phyloP scores from a whole-genome alignment of 139 green algal genomes.

The Monoraphidium neglectum region DNA sequence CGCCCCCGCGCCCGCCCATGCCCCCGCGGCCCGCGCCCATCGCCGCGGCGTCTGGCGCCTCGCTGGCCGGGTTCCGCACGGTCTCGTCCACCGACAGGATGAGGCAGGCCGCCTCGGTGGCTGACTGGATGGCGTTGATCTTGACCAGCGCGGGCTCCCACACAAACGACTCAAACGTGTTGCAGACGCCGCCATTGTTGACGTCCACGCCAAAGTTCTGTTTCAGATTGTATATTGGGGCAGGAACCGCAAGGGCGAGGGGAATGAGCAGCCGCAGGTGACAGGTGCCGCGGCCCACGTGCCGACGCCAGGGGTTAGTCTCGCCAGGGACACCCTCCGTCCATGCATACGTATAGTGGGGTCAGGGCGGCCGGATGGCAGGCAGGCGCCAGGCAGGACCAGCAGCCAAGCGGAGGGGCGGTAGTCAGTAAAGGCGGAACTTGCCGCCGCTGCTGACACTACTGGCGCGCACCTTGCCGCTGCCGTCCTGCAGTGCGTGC shows the following conservation, averaged over 20 bases:
- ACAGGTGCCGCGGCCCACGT: too few species aligned
- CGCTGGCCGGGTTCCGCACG: conserved; percentile 87
- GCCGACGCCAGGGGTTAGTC: too few species aligned
- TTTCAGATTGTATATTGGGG: too few species aligned
- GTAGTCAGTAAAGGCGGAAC: too few species aligned
- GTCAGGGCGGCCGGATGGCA: too few species aligned
- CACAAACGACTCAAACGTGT: conserved; percentile 94
- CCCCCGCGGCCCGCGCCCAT: conserved; percentile 35
- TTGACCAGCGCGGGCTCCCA: conserved; percentile 97
- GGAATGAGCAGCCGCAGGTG: too few species aligned
- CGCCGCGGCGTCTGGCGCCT: conserved; percentile 53
- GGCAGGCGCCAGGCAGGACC: too few species aligned
- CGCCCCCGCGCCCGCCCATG: conserved; percentile 35
- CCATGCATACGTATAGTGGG: too few species aligned
- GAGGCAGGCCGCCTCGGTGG: conserved; percentile 94
- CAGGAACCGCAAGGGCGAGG: too few species aligned
- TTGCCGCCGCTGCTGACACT: not conserved
- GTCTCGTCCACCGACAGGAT: conserved; percentile 98
- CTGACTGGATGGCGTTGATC: conserved; percentile 91
- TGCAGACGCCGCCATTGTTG: conserved; percentile 91
- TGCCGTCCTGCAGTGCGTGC: conserved; percentile 70
- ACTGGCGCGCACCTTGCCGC: conserved; percentile 47
- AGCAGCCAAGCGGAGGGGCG: too few species aligned
- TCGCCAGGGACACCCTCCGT: too few species aligned
- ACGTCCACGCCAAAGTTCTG: conserved; percentile 94